A percentile compares a stretch with the other conserved stretches of the same genome.
These are phyloP conservation scores for Claviceps monticola DNA, from an alignment of 2,329 filamentous ascomycete genomes.

Conservation along the genomic window DNA sequence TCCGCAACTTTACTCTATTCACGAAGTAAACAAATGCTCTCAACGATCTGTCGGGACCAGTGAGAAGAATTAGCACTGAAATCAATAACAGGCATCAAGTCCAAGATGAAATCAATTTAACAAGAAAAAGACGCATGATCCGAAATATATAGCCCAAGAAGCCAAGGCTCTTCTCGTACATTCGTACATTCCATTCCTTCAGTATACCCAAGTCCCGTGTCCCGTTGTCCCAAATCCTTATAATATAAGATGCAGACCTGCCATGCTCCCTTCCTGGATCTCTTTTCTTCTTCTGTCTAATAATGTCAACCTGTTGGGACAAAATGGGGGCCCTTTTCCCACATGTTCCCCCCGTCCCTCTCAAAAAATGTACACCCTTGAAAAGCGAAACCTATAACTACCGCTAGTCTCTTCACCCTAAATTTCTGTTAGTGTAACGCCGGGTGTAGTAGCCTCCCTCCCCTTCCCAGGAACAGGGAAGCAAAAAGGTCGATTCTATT, in stretches of 20 bases:
- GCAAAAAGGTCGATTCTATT: conserved; percentile 6
- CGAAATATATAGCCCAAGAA: conserved; percentile 12
- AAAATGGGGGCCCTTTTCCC: conserved; percentile 10
- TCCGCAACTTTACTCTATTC: too few species aligned
- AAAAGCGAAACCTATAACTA: too few species aligned
- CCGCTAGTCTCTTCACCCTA: too few species aligned
- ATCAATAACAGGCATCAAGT: conserved; percentile 1
- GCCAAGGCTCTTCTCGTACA: conserved; percentile 20
- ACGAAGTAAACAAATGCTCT: neutral
- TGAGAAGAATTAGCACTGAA: neutral
- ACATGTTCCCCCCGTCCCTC: too few species aligned
- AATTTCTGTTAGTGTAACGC: conserved; percentile 1
- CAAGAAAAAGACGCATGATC: neutral
- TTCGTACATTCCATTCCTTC: conserved; percentile 21
- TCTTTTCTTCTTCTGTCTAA: conserved; percentile 23
- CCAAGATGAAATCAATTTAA: conserved; percentile 2
- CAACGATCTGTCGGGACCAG: too few species aligned
- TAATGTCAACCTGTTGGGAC: conserved; percentile 18
- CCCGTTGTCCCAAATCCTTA: conserved; percentile 20
- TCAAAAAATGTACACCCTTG: too few species aligned
- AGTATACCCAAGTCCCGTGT: conserved; percentile 18
- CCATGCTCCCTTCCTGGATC: conserved; percentile 12
- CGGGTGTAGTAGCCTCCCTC: neutral
- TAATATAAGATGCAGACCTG: conserved; percentile 22
- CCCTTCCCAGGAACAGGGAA: neutral